Conservation (phyloP, 805 yeast genomes). For the Tetrapisispora phaffii region DNA sequence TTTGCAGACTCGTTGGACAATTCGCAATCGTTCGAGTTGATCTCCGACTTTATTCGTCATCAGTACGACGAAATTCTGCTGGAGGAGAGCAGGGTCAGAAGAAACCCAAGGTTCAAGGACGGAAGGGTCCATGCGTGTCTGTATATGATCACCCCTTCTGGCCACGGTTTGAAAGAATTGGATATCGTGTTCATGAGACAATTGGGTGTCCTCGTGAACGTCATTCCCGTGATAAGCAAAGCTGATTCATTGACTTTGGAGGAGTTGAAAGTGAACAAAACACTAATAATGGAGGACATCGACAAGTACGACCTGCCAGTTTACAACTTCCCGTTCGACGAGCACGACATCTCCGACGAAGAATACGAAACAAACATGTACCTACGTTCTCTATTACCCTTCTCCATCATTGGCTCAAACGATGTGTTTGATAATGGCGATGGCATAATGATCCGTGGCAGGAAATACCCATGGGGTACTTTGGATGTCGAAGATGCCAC, state of each 20-base stretch:
- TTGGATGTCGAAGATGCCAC: conserved; percentile 63
- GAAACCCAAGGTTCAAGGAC: conserved; percentile 79
- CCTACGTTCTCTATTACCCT: conserved; percentile 54
- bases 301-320: conserved; percentile 59
- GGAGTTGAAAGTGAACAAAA: conserved; percentile 67
- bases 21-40: conserved; percentile 52
- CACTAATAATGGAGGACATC: conserved; percentile 67
- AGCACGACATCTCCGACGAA: conserved; percentile 46
- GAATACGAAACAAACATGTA: conserved; percentile 56
- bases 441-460: conserved; percentile 35
- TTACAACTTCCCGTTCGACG: conserved; percentile 61
- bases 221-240: conserved; percentile 79
- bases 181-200: conserved; percentile 73
- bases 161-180: conserved; percentile 68
- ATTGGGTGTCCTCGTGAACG: conserved; percentile 70
- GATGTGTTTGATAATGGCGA: conserved; percentile 41
- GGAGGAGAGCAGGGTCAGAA: conserved; percentile 71
- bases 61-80: conserved; percentile 75
- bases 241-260: conserved; percentile 76
- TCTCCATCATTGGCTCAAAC: conserved; percentile 62
- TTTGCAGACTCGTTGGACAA: conserved; percentile 70
- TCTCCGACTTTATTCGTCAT: conserved; percentile 71
- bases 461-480: conserved; percentile 52
- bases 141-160: conserved; percentile 74
- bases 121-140: conserved; percentile 71